Evolutionary conservation across 345 rosid species (phyloP).

Genomic region (Lumnitzera littorea): DNA sequence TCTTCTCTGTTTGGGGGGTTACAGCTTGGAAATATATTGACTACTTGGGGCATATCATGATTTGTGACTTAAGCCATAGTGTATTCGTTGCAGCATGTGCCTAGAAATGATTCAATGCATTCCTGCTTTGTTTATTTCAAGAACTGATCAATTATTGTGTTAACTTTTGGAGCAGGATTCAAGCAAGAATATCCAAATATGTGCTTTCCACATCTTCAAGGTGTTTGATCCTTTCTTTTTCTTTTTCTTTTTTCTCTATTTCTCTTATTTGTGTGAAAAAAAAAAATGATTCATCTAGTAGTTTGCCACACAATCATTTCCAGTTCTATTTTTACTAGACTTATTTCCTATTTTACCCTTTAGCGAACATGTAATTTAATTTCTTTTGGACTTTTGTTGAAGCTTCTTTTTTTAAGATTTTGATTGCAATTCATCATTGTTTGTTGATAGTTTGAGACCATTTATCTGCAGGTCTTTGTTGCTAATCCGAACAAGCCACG

Average conservation of each 20-base stretch:
- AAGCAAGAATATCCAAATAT: conserved; percentile 84
- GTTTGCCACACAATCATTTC: neutral
- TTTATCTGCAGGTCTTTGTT: conserved; percentile 62
- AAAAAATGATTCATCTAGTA: neutral
- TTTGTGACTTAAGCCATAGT: no score
- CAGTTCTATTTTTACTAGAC: no score
- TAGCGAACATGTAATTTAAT: no score
- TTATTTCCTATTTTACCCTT: no score
- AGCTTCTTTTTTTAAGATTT: neutral
- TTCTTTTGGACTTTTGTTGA: neutral
- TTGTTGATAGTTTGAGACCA: neutral
- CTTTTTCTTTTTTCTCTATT: conserved; percentile 1
- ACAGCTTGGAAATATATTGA: no score
- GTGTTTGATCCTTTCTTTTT: conserved; percentile 20
- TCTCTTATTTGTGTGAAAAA: neutral
- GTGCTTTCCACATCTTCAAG: conserved; percentile 97
- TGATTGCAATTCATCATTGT: neutral
- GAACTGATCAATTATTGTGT: conserved; percentile 2
- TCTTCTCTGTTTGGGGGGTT: no score
- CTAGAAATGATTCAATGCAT: no score
- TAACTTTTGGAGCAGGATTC: conserved; percentile 55
- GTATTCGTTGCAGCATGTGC: no score
- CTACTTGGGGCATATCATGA: no score
- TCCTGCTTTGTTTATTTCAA: no score
- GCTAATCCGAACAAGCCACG: conserved; percentile 97